Conservation (phyloP, 495 filamentous ascomycete species). For the Glutinoglossum americanum region DNA sequence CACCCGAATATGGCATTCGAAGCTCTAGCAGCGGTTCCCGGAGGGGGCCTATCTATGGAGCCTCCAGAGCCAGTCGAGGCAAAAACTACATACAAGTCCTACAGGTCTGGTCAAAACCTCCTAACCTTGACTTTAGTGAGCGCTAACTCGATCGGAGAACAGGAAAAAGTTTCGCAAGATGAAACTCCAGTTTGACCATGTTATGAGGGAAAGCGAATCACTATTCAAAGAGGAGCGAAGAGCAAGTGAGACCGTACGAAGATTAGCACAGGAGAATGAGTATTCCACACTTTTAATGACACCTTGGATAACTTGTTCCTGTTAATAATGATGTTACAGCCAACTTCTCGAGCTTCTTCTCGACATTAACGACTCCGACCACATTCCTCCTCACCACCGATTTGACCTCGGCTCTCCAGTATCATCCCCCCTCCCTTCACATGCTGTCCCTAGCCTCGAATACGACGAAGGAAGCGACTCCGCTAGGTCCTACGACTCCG, state of each 20-base stretch:
- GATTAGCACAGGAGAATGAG: conserved; percentile 79
- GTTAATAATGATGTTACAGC: conserved; percentile 17
- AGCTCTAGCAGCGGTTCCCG: not conserved
- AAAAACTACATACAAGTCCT: conserved; percentile 3
- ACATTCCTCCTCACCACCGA: conserved; percentile 51
- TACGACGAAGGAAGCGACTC: conserved; percentile 11
- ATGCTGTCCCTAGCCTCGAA: conserved; percentile 6
- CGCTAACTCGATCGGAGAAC: conserved; percentile 7
- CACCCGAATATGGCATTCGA: not conserved
- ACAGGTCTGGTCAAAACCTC: not conserved
- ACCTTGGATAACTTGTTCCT: not conserved
- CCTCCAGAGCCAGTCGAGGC: not conserved
- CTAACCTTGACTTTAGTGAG: not conserved
- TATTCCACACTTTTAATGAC: conserved; percentile 13
- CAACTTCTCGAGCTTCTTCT: conserved; percentile 66
- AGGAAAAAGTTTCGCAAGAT: conserved; percentile 96
- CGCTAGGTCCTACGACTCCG: conserved; percentile 18
- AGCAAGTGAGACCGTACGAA: conserved; percentile 48
- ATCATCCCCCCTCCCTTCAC: conserved; percentile 19
- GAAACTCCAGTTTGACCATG: conserved; percentile 62
- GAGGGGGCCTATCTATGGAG: conserved; percentile 1
- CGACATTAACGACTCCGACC: conserved; percentile 61
- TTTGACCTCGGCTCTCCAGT: conserved; percentile 29
- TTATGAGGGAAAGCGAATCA: conserved; percentile 56
- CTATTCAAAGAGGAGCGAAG: conserved; percentile 60